phyloP scores from a whole-genome alignment of 495 filamentous ascomycete genomes.

The Aspergillus funiculosus region DNA sequence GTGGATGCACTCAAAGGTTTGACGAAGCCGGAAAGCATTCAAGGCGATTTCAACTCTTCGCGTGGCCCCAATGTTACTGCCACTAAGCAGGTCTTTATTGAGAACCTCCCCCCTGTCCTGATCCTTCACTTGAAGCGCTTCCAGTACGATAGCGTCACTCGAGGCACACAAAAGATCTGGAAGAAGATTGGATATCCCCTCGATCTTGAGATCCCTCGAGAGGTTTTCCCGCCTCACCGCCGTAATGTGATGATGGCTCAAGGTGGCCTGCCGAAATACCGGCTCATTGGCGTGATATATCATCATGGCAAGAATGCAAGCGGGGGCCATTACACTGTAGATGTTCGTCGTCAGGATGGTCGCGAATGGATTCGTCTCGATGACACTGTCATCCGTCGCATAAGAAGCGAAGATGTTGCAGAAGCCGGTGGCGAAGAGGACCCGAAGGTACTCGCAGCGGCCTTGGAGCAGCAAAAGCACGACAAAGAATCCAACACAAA shows the following conservation, averaged over 20 bases:
- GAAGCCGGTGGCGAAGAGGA: conserved; percentile 78
- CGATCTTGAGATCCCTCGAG: conserved; percentile 87
- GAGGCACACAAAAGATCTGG: conserved; percentile 94
- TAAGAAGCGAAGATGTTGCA: conserved; percentile 85
- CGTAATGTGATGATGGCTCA: conserved; percentile 58
- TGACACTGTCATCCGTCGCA: conserved; percentile 82
- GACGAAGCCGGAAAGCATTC: conserved; percentile 74
- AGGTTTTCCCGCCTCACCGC: conserved; percentile 76
- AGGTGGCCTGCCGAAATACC: conserved; percentile 70
- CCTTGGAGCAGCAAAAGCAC: conserved; percentile 59
- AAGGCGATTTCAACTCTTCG: conserved; percentile 80
- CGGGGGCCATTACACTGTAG: conserved; percentile 94
- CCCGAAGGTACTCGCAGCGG: conserved; percentile 59
- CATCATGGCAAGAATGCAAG: conserved; percentile 95
- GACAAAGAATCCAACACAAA: conserved; percentile 54
- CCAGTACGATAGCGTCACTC: conserved; percentile 82
- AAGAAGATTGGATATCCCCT: conserved; percentile 95
- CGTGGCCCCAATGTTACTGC: conserved; percentile 70
- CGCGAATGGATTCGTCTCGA: conserved; percentile 94
- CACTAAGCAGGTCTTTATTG: conserved; percentile 92
- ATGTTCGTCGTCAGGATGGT: conserved; percentile 88
- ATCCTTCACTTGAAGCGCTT: conserved; percentile 96
- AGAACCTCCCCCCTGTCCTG: conserved; percentile 84
- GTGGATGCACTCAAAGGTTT: conserved; percentile 82
- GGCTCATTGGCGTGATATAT: conserved; percentile 87